Conservation (phyloP, 768 basidiomycete species). For the Crassisporium funariophilum region DNA sequence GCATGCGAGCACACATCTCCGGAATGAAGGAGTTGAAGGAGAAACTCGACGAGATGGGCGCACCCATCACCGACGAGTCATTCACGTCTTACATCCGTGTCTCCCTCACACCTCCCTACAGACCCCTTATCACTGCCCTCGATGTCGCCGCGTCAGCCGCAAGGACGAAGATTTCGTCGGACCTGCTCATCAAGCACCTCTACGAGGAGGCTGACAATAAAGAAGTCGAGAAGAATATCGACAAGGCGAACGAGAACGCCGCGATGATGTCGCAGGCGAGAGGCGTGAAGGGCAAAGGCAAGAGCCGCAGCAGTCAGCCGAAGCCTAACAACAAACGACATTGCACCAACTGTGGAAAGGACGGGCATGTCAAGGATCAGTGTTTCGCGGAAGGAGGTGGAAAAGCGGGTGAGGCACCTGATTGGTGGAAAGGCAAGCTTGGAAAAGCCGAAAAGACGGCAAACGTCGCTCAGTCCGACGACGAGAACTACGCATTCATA, state of each 20-base stretch:
- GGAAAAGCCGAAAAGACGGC: constrained; percentile 11
- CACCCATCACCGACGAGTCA: constrained; percentile 5
- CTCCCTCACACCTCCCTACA: constrained; percentile 14
- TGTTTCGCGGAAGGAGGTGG: constrained; percentile 38
- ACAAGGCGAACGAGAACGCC: constrained; percentile 13
- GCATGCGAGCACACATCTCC: constrained; percentile 18
- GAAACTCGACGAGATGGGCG: constrained; percentile 14
- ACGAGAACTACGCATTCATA: constrained; percentile 4
- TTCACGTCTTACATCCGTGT: constrained; percentile 19
- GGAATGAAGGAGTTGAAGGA: constrained; percentile 32
- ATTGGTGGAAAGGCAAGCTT: constrained; percentile 25
- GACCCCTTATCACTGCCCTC: constrained; percentile 17
- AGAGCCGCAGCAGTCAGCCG: constrained; percentile 10
- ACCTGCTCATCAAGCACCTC: constrained; percentile 13
- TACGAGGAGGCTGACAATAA: constrained; percentile 13
- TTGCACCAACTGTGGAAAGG: constrained; percentile 31
- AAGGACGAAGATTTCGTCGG: constrained; percentile 4
- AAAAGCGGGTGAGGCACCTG: constrained; percentile 25
- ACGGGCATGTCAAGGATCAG: constrained; percentile 26
- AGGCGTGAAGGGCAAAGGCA: constrained; percentile 11
- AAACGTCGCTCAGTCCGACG: constrained; percentile 11
- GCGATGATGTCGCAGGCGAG: constrained; percentile 15
- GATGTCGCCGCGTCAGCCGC: constrained; percentile 6
- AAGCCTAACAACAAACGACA: constrained; percentile 8
- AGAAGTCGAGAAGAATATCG: constrained; percentile 13